Evolutionary conservation across 768 basidiomycete genomes (phyloP), one percentile per base, ranked within the genome.

Genomic region (Clathrus columnatus): DNA sequence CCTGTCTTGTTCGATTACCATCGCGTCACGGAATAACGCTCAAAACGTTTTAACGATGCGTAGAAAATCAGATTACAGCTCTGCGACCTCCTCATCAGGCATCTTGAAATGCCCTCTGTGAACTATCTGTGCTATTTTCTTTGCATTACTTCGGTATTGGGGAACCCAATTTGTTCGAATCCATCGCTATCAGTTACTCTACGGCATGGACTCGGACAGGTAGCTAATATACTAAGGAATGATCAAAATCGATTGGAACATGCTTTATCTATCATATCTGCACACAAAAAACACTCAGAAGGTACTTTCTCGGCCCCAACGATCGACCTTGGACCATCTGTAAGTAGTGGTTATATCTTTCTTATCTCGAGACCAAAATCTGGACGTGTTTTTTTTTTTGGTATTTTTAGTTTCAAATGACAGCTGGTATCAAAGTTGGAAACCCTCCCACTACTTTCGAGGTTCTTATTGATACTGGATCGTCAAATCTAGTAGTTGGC

Each of bases 401-500:
- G n/a, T 52, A 18, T 29, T 8, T 28, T 6, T 43, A 52, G 51
- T 10, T 43, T 10, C 10, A 18, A 8, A 18, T 24, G 17, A 17
- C 28, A 17, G 45, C 24, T 8, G 18, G 29, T 18, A 36, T 55
- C 20, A n/a, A 41, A 47, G 46, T 55, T 2, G 54, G 54, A 28
- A 47, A 21, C 8, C 54, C 54, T 11, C 18, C 54, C 16, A 30
- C 54, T 3, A 17, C 24, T 17, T 55, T 36, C 23, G 16, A 48
- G 7, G 14, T 55, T 20, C 46, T 55, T 11, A 45, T 55, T 11
- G 54, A 55, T 47, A 55, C 54, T 44, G 54, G 54, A 27, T 55
- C 54, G n/a, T 83, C 84, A 17, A 85, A 84, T 69, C 85, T 83
- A 21, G 86, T 84, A 83, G 71, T 86, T 46, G 83, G 84, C 20